phyloP scores from a whole-genome alignment of 192 early-diverging fungal species.

The Backusella tuberculispora region DNA sequence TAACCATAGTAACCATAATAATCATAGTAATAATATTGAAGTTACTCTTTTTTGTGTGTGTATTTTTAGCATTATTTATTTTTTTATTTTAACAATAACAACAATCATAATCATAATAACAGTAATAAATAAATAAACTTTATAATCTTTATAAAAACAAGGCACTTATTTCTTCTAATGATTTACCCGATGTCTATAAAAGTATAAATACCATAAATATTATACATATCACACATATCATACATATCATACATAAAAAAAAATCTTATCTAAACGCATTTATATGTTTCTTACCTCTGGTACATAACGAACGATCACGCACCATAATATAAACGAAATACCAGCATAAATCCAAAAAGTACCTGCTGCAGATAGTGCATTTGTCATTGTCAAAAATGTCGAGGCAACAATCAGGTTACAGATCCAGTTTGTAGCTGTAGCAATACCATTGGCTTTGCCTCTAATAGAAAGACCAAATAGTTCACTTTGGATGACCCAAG shows the following conservation, averaged over 20 bases:
- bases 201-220: background rate
- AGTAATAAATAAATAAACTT: background rate
- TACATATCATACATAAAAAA: too few species aligned
- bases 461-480: slow-evolving; percentile 75
- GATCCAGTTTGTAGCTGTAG: slow-evolving; percentile 85
- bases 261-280: background rate
- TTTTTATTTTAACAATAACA: background rate
- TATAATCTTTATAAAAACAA: background rate
- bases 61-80: slow-evolving; percentile 14
- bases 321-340: slow-evolving; percentile 49
- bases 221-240: too few species aligned
- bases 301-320: slow-evolving; percentile 62
- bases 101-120: background rate
- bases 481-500: slow-evolving; percentile 80
- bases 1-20: background rate
- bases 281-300: slow-evolving; percentile 58
- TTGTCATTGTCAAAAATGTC: slow-evolving; percentile 67
- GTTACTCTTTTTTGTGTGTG: background rate
- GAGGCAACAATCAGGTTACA: slow-evolving; percentile 70
- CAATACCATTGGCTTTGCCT: slow-evolving; percentile 72
- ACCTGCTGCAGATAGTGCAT: slow-evolving; percentile 54
- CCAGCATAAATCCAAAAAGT: slow-evolving; percentile 61
- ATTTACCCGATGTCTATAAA: slow-evolving; percentile 20
- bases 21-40: background rate
- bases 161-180: slow-evolving; percentile 19